Conservation (phyloP, 768 basidiomycete species). For the Auricularia heimuer region DNA sequence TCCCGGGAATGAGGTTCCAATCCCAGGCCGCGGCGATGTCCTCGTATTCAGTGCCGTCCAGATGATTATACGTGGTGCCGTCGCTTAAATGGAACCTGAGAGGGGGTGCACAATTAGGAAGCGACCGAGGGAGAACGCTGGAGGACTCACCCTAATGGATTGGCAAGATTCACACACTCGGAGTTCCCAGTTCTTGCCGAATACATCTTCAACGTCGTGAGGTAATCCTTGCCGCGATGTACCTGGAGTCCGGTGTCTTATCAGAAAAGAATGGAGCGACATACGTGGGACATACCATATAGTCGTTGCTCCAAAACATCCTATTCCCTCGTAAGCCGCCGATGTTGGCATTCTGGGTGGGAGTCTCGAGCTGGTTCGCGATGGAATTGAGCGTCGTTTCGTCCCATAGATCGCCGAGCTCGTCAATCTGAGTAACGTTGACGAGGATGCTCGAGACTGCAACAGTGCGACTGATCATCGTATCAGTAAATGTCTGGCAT, state of each 20-base stretch:
- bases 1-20: slow-evolving; percentile 71
- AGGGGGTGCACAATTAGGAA: slow-evolving; percentile 11
- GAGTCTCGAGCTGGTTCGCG: slow-evolving; percentile 26
- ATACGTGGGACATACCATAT: slow-evolving; percentile 38
- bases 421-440: slow-evolving; percentile 42
- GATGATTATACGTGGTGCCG: slow-evolving; percentile 53
- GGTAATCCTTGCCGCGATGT: slow-evolving; percentile 48
- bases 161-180: slow-evolving; percentile 45
- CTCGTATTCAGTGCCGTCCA: slow-evolving; percentile 59
- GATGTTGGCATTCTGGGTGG: slow-evolving; percentile 38
- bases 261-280: too few species aligned
- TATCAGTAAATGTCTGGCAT: background rate
- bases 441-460: slow-evolving; percentile 41
- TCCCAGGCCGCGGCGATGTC: slow-evolving; percentile 67
- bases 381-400: slow-evolving; percentile 33
- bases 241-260: slow-evolving; percentile 29
- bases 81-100: slow-evolving; percentile 58
- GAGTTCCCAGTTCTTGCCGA: slow-evolving; percentile 49
- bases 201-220: slow-evolving; percentile 53
- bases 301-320: slow-evolving; percentile 60
- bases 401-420: slow-evolving; percentile 44
- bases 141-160: background rate
- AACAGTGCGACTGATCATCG: slow-evolving; percentile 29
- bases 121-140: background rate
- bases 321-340: slow-evolving; percentile 46